These are phyloP conservation scores for Bimuria novae-zelandiae DNA, from an alignment of 2,329 filamentous ascomycete species.

Conservation along the genomic window DNA sequence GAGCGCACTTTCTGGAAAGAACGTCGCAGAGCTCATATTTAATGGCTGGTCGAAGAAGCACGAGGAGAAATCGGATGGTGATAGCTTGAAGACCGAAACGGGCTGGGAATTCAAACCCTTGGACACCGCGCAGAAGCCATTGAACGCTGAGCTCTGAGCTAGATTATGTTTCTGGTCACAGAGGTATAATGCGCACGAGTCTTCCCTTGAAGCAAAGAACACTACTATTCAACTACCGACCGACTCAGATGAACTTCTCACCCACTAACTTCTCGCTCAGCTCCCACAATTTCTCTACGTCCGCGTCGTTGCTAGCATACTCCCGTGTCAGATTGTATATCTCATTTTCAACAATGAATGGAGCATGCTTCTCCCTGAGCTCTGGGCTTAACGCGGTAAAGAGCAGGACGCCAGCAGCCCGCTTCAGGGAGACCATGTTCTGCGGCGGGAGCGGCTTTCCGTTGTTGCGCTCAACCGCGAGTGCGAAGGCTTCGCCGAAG, in stretches of 20 bases:
- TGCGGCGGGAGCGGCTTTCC: constrained; percentile 7
- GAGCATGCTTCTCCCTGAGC: background rate
- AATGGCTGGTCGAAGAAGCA: constrained; percentile 56
- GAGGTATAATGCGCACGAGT: too few species aligned
- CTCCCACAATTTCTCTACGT: background rate
- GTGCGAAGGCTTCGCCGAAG: constrained; percentile 6
- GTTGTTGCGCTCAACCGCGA: constrained; percentile 10
- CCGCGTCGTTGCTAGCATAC: constrained; percentile 1
- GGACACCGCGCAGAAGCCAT: background rate
- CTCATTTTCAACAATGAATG: constrained; percentile 10
- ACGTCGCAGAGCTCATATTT: constrained; percentile 72
- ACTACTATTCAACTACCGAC: too few species aligned
- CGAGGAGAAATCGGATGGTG: background rate
- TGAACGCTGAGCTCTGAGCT: constrained; percentile 45
- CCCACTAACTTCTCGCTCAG: background rate
- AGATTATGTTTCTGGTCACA: background rate
- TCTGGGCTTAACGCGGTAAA: background rate
- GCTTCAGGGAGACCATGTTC: constrained; percentile 2
- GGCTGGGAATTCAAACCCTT: background rate
- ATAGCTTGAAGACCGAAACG: background rate
- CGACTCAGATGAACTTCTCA: too few species aligned
- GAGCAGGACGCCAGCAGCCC: constrained; percentile 2
- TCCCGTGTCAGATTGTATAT: constrained; percentile 3
- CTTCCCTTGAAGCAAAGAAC: too few species aligned
- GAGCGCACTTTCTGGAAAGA: constrained; percentile 84